Base-by-base conservation (phyloP, 2,329 filamentous ascomycete genomes). In the Botryotinia narcissicola region DNA sequence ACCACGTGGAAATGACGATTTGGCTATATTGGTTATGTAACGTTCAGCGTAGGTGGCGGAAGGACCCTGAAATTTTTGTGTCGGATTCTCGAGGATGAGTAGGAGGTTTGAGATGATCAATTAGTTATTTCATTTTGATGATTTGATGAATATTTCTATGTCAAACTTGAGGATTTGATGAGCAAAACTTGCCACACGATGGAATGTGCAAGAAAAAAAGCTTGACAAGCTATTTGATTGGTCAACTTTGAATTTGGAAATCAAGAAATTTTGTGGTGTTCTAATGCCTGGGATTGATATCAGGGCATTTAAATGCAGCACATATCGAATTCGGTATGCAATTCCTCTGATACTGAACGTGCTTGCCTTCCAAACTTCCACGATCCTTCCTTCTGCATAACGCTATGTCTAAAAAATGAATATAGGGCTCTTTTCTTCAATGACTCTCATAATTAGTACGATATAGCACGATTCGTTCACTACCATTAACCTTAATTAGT, bases 1-100 rank as follows among this genome's bases (percentile, higher is more conserved):
- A 40, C 69, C 69, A 71, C 69, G 69, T 71, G 69, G 69, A 71
- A 71, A 71, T 71, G 69, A 71, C 69, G 69, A 70, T 61, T 70
- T 46, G 68, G 37, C 37, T 60, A n/a, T 29, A 46, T 35, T 16
- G 7, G 20, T 37, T 20, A 40, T 68, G 64, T 54, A 68, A 68
- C 64, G 35, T 42, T 20, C 46, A 68, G 64, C 46, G 46, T 68
- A 54, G 46, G 64, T 68, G 64, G 64, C 64, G 48, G 64, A 51
- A 51, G 35, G n/a, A 35, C 59, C 61, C 29, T 48, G 48, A 29
- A 29, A 7, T 16, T 16, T n/a, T n/a, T 14, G 48, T 16, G 48
- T 54, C 48, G 48, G 48, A 54, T 54, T 54, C 25, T 54, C 48
- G 48, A 62, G 35, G 60, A 37, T 8, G 35, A 61, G 59, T 68